phyloP scores from a whole-genome alignment of 352 stramenopile species.

The Pythium myriotylum region DNA sequence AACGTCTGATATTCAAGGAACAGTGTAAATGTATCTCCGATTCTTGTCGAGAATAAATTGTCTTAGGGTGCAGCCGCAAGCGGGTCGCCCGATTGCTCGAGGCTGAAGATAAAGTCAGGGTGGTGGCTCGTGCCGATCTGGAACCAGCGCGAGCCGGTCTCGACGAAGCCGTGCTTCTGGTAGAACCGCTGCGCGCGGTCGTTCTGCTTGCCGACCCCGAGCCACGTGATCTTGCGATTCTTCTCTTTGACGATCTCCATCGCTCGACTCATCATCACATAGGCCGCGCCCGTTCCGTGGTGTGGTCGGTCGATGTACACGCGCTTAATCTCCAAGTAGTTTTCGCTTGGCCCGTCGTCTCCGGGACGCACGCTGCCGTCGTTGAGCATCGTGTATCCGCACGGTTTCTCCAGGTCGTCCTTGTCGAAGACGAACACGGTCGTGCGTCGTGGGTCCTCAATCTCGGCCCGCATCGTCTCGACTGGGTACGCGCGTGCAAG shows the following conservation, averaged over 20 bases:
- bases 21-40: neutral
- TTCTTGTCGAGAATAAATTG: neutral
- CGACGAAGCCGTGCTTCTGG: slow-evolving; percentile 33
- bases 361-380: slow-evolving; percentile 28
- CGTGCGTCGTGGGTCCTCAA: slow-evolving; percentile 25
- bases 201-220: slow-evolving; percentile 37
- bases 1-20: neutral
- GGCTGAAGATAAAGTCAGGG: slow-evolving; percentile 16
- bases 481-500: slow-evolving; percentile 22
- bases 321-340: slow-evolving; percentile 36
- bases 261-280: slow-evolving; percentile 30
- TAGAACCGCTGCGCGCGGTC: slow-evolving; percentile 37
- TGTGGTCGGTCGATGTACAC: slow-evolving; percentile 34
- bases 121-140: slow-evolving; percentile 17
- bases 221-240: slow-evolving; percentile 30
- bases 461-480: slow-evolving; percentile 26
- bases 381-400: slow-evolving; percentile 31
- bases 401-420: slow-evolving; percentile 2
- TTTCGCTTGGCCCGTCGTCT: slow-evolving; percentile 19
- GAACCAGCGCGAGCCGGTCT: slow-evolving; percentile 32
- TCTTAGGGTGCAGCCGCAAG: neutral
- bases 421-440: slow-evolving; percentile 32
- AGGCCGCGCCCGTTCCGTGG: slow-evolving; percentile 32
- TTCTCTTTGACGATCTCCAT: slow-evolving; percentile 27
- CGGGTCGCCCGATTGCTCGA: neutral